Base-by-base conservation (phyloP, 208 protist genomes). In the Trypanosoma conorhini region DNA sequence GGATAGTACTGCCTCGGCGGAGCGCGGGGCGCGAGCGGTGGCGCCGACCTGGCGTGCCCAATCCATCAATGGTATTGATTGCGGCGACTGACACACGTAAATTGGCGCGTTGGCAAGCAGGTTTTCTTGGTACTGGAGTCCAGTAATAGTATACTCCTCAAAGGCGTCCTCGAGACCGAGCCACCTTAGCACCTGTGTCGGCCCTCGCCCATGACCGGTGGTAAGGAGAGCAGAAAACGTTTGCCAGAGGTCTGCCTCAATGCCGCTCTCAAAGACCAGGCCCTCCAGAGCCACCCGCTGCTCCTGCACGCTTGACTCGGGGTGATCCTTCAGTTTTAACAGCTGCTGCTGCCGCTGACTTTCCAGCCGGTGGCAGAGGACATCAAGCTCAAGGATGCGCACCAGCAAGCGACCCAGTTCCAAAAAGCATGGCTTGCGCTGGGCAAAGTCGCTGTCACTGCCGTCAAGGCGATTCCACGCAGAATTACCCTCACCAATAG, bases 341-440 rank as follows among this genome's bases (percentile, higher is more conserved):
- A 96, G 74, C 64, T 92, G 76, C 40, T 83, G 79, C 67, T 91
- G 82, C 1, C 88, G 76, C 22, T 85, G 87, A 54, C 77, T 80
- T 67, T 96, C 87, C 10, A 94, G 74, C 12, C 76, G 70, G 59
- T 87, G 80, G 74, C 88, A 96, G 26, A 94, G 70, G 3, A 77
- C 72, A 70, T 96, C 85, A 13, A 96, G 76, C 65, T 96, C 87
- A 24, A 94, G 77, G 42, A 96, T 86, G 26, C 82, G 82, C 30
- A 93, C 78, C 21, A 96, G 72, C 8, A 96, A 63, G 1, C 91
- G 81, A 22, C 91, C 91, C 7, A 96, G 81, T 66, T 94, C 88
- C 5, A 96, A 58, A 62, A 92, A 92, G 74, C 91, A 91, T 60
- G 91, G 91, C 70, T 93, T 95, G 35, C 87, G 87, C 63, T 87